These are phyloP conservation scores for Chaetothyriales sp. DNA, from an alignment of 2,329 filamentous ascomycete genomes.

Conservation along the genomic window DNA sequence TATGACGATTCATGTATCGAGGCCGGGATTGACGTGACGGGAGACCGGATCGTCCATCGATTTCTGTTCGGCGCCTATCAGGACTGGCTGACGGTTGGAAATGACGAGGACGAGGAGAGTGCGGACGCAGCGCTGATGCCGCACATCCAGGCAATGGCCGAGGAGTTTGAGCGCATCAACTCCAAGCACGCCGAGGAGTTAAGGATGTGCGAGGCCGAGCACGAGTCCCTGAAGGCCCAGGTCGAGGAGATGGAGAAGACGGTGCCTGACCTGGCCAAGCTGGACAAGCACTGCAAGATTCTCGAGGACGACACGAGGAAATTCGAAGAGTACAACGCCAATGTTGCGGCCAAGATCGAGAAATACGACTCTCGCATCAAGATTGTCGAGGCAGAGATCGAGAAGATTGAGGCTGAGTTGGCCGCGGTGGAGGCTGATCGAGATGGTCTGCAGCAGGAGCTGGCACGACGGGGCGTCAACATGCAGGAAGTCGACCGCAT, in stretches of 20 bases:
- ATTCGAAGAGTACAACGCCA: constrained; percentile 85
- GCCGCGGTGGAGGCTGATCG: constrained; percentile 72
- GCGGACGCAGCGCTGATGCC: constrained; percentile 63
- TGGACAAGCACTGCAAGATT: constrained; percentile 83
- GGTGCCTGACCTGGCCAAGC: constrained; percentile 63
- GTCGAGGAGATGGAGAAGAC: constrained; percentile 81
- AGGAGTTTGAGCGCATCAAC: constrained; percentile 72
- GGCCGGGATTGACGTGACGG: constrained; percentile 69
- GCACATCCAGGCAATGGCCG: constrained; percentile 75
- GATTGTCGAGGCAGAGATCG: constrained; percentile 72
- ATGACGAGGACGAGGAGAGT: constrained; percentile 74
- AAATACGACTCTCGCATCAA: constrained; percentile 73
- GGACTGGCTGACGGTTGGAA: constrained; percentile 86
- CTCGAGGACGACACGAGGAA: constrained; percentile 89
- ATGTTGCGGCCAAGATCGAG: constrained; percentile 68
- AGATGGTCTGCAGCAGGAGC: constrained; percentile 60
- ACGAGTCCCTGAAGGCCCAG: constrained; percentile 63
- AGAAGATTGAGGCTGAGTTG: constrained; percentile 60
- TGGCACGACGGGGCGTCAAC: constrained; percentile 86
- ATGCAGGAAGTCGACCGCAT: constrained; percentile 98
- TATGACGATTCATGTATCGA: constrained; percentile 88
- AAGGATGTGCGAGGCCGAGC: constrained; percentile 71
- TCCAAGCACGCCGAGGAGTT: constrained; percentile 72
- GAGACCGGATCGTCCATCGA: constrained; percentile 85
- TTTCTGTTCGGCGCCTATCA: constrained; percentile 82